These are phyloP conservation scores for Microbotryum scabiosae DNA, from an alignment of 1,284 basidiomycete species.

Conservation along the genomic window DNA sequence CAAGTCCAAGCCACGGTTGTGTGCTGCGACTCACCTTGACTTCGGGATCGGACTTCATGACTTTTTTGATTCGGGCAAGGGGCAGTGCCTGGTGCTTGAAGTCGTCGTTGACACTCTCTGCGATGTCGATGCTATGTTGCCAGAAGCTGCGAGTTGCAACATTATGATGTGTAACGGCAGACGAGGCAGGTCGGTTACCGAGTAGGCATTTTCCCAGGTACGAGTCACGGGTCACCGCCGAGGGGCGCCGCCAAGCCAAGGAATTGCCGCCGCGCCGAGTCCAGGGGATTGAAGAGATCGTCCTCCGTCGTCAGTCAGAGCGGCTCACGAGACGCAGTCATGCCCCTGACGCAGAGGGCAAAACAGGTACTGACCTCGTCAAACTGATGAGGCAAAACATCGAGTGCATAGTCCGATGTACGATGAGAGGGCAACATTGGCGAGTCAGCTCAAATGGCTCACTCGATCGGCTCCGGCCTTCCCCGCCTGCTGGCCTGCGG, in stretches of 20 bases:
- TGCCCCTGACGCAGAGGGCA: too few species aligned
- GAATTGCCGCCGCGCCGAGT: neutral
- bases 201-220: neutral
- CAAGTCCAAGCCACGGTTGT: neutral
- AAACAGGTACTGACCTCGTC: too few species aligned
- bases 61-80: slow-evolving; percentile 88
- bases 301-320: too few species aligned
- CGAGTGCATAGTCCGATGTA: too few species aligned
- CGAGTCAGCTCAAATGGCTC: too few species aligned
- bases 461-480: neutral
- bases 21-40: slow-evolving; percentile 60
- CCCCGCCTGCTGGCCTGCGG: neutral
- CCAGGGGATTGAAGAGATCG: too few species aligned
- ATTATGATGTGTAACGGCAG: neutral
- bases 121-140: slow-evolving; percentile 68
- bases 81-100: slow-evolving; percentile 78
- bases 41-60: slow-evolving; percentile 95
- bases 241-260: neutral
- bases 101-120: slow-evolving; percentile 71
- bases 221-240: neutral
- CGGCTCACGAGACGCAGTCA: too few species aligned
- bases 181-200: neutral
- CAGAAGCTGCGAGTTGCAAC: slow-evolving; percentile 49
- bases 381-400: too few species aligned
- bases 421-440: too few species aligned